Conservation (phyloP, 2,329 filamentous ascomycete species). For the Aspergillus spinulosporus region DNA sequence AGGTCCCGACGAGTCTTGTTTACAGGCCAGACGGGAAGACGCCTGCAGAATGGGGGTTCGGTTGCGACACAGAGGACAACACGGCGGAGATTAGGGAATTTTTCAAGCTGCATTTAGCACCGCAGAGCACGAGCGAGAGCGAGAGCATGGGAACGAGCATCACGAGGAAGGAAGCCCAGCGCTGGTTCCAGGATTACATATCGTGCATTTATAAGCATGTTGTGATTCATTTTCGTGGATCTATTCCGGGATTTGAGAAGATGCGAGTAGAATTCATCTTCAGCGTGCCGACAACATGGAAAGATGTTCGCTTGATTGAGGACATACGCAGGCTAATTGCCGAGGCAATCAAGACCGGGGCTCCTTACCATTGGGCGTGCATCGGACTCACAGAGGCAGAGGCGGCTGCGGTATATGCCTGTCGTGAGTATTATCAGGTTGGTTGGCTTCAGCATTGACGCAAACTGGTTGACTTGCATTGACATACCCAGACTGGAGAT, state of each 20-base stretch:
- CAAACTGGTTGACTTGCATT: neutral
- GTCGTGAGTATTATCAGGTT: slow-evolving; percentile 32
- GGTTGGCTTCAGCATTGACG: neutral
- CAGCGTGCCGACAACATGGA: slow-evolving; percentile 47
- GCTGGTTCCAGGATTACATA: slow-evolving; percentile 37
- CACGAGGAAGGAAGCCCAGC: slow-evolving; percentile 26
- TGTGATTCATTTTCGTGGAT: slow-evolving; percentile 28
- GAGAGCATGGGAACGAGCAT: slow-evolving; percentile 22
- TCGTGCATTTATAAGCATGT: slow-evolving; percentile 36
- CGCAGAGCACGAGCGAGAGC: slow-evolving; percentile 8
- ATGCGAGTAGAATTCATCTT: slow-evolving; percentile 43
- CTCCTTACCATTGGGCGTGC: slow-evolving; percentile 35
- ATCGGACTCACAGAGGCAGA: slow-evolving; percentile 57
- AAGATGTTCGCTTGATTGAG: slow-evolving; percentile 38
- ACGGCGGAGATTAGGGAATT: slow-evolving; percentile 32
- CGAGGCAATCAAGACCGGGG: slow-evolving; percentile 31
- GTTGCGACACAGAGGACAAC: slow-evolving; percentile 35
- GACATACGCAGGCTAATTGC: slow-evolving; percentile 34
- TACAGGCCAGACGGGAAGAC: slow-evolving; percentile 23
- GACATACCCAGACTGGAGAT: slow-evolving; percentile 36
- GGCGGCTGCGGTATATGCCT: slow-evolving; percentile 54
- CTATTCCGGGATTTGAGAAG: slow-evolving; percentile 28
- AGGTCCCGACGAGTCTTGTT: slow-evolving; percentile 35
- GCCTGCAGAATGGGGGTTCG: slow-evolving; percentile 37
- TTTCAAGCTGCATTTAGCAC: slow-evolving; percentile 42